A percentile compares a stretch with the other conserved stretches of the same genome.
phyloP scores from a whole-genome alignment of 192 early-diverging fungal species.

The Spinellus fusiger region DNA sequence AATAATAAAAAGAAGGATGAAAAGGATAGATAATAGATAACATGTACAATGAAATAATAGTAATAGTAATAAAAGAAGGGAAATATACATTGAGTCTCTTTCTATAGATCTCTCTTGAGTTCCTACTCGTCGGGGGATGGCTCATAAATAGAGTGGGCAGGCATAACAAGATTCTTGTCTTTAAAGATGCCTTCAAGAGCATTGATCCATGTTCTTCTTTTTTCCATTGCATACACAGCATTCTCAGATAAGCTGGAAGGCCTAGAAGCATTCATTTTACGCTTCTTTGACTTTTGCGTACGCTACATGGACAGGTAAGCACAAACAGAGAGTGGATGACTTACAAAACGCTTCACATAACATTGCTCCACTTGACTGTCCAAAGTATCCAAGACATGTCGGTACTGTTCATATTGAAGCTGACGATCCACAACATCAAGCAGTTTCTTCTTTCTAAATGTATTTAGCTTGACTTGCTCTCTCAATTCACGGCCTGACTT shows the following conservation, averaged over 20 bases:
- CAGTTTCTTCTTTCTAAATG: constrained; percentile 57
- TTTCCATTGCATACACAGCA: constrained; percentile 57
- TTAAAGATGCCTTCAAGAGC: constrained; percentile 49
- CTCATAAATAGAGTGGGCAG: constrained; percentile 22
- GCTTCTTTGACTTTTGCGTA: constrained; percentile 66
- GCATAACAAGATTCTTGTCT: constrained; percentile 26
- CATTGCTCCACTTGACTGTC: constrained; percentile 87
- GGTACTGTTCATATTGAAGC: constrained; percentile 87
- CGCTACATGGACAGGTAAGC: constrained; percentile 24
- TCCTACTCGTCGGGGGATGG: too few relatives aligned
- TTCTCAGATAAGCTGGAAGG: constrained; percentile 58
- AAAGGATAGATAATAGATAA: too few relatives aligned
- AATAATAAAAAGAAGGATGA: too few relatives aligned
- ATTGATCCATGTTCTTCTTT: constrained; percentile 60
- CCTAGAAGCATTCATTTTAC: constrained; percentile 48
- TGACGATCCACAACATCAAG: constrained; percentile 64
- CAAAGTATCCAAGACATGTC: constrained; percentile 79
- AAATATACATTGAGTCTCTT: not conserved
- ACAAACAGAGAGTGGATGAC: constrained; percentile 7
- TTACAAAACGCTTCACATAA: constrained; percentile 84
- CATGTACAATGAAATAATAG: not conserved
- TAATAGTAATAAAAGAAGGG: not conserved
- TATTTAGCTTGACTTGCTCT: constrained; percentile 67
- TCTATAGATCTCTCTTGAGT: not conserved
- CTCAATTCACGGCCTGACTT: constrained; percentile 66